A percentile compares a stretch with the other conserved stretches of the same genome.
These are phyloP conservation scores for Podila minutissima DNA, from an alignment of 192 early-diverging fungal genomes.

Conservation along the genomic window DNA sequence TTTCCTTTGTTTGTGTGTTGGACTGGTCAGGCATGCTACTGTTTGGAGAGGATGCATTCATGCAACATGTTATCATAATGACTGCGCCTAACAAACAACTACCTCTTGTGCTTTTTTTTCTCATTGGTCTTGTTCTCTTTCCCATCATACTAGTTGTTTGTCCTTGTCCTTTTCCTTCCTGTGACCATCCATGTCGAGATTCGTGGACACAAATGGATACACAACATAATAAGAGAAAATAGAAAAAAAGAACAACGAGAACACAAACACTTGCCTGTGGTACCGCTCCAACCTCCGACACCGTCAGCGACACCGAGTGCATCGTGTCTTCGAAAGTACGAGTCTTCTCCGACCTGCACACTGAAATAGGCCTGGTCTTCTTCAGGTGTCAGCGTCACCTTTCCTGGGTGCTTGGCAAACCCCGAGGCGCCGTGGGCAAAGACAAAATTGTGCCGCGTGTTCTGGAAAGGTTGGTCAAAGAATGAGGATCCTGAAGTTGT, in stretches of 20 bases:
- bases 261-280: constrained; percentile 44
- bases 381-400: constrained; percentile 33
- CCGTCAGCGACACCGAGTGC: constrained; percentile 95
- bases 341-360: constrained; percentile 90
- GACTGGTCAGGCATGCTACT: too few species aligned
- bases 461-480: constrained; percentile 49
- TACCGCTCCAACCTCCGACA: constrained; percentile 93
- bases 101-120: too few species aligned
- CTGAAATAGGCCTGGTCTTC: constrained; percentile 67
- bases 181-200: not conserved
- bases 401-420: constrained; percentile 55
- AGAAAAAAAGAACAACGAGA: constrained; percentile 3
- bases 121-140: not conserved
- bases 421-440: constrained; percentile 62
- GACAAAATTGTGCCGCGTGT: constrained; percentile 50
- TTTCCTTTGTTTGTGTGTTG: too few species aligned
- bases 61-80: too few species aligned
- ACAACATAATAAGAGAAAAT: not conserved
- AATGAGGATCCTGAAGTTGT: constrained; percentile 11
- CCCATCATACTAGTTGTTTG: not conserved
- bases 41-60: too few species aligned
- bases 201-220: too few species aligned
- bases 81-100: too few species aligned
- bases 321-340: constrained; percentile 89
- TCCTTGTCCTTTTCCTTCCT: not conserved